Percentiles rank a stretch among this genome's conserved stretches.
Evolutionary conservation across 2,329 filamentous ascomycete species (phyloP).

Genomic region (Exophiala sp.): DNA sequence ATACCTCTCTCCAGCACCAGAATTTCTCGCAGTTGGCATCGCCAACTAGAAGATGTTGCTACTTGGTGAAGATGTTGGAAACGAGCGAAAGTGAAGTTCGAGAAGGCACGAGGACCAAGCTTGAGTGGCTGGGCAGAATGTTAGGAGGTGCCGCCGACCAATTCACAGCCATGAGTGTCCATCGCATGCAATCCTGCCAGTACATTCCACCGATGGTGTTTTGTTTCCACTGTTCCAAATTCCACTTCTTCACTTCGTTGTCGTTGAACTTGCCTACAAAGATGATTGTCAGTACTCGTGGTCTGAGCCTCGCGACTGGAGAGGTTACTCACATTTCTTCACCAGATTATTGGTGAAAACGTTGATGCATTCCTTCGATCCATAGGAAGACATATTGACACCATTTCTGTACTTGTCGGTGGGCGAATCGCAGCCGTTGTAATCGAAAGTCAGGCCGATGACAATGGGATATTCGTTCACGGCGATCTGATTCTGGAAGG

Average conservation of each 20-base stretch:
- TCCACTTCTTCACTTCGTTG: background rate
- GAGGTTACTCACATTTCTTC: constrained; percentile 1
- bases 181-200: constrained; percentile 8
- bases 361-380: background rate
- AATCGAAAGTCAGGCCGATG: background rate
- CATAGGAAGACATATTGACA: constrained; percentile 4
- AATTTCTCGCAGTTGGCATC: too few relatives aligned
- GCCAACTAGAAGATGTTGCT: too few relatives aligned
- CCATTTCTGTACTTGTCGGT: background rate
- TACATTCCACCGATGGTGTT: constrained; percentile 2
- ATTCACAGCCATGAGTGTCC: constrained; percentile 1
- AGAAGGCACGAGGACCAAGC: too few relatives aligned
- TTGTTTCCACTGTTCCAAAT: background rate
- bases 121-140: constrained; percentile 38
- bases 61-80: too few relatives aligned
- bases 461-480: background rate
- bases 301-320: too few relatives aligned
- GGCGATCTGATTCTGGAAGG: background rate
- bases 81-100: too few relatives aligned
- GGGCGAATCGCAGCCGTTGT: background rate
- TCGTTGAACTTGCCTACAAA: background rate
- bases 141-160: constrained; percentile 1
- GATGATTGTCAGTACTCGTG: background rate
- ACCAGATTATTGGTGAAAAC: background rate
- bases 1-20: too few relatives aligned